Base-by-base conservation (phyloP, 306 rosid genomes). In the Hylodesmum podocarpum region DNA sequence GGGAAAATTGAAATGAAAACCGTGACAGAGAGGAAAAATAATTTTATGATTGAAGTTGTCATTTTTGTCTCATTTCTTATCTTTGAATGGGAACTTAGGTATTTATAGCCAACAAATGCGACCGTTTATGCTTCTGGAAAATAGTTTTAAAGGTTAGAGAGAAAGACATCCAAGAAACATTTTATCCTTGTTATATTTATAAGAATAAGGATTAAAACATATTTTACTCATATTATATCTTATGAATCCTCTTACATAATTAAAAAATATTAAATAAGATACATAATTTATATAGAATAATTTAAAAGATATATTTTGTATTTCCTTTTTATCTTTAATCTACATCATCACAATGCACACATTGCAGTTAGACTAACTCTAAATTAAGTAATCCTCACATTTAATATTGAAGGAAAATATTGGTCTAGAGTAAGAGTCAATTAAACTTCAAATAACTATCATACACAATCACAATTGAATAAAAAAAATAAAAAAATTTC, bases 1-100 rank as follows among this genome's bases (percentile, higher is more conserved):
- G 22, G 15, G 66, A 10, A 65, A 65, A 24, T 36, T 66, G 80
- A 65, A 51, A 66, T 37, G 74, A 39, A 66, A 66, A 76, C 44
- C 44, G 74, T 25, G 41, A 76, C 6, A 1, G 13, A 51, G 11
- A 66, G 24, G 46, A 66, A 33, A 25, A 66, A 1, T 22, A 75
- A 9, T 33, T 62, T 75, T 16, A 13, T 22, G 14, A 51, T 66
- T 28, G 58, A 76, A 11, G 10, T 11, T 4, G 24, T 8, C 67
- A 76, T 76, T 66, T 40, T 39, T 65, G 50, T n/a, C 2, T 39
- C 68, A 3, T 13, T 21, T 19, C 36, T n/a, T 6, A 33, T 31
- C 16, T 21, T 71, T n/a, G 8, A n/a, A n/a, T 53, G 36, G 40
- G 18, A 55, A 55, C 14, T 24, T 11, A 2, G 27, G 31, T 1